Conservation (phyloP, 2,329 filamentous ascomycete species). For the Aphanocladium album region DNA sequence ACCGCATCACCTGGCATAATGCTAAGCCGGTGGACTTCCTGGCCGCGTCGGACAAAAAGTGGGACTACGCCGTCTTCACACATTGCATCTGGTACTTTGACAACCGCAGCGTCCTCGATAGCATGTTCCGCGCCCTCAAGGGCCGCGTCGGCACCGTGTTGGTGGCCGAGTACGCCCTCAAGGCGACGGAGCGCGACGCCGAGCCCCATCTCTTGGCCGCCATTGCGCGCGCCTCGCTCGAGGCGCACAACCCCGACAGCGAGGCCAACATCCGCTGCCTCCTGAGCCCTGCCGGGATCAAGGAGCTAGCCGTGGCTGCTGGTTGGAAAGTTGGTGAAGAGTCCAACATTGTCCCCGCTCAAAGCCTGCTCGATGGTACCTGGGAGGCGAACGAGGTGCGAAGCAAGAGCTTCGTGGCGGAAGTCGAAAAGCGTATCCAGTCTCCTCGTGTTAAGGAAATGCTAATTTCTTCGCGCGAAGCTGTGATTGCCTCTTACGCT, state of each 20-base stretch:
- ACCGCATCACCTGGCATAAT: conserved; percentile 39
- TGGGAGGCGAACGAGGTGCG: conserved; percentile 40
- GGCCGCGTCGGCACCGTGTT: conserved; percentile 18
- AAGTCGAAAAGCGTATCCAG: conserved; percentile 25
- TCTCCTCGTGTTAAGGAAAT: conserved; percentile 25
- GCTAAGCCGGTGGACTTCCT: conserved; percentile 33
- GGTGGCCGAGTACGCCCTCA: conserved; percentile 26
- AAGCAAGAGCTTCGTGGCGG: conserved; percentile 25
- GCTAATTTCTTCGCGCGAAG: conserved; percentile 27
- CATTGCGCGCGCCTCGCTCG: conserved; percentile 38
- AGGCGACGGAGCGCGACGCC: conserved; percentile 32
- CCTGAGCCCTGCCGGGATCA: conserved; percentile 37
- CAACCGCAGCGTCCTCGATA: conserved; percentile 24
- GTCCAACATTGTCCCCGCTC: conserved; percentile 28
- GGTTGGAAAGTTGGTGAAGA: conserved; percentile 36
- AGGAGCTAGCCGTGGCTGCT: conserved; percentile 26
- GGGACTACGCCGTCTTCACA: conserved; percentile 42
- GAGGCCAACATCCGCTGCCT: conserved; percentile 43
- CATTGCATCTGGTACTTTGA: conserved; percentile 53
- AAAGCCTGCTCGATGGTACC: conserved; percentile 38
- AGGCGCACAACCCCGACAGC: conserved; percentile 34
- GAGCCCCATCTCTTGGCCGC: conserved; percentile 48
- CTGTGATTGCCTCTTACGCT: conserved; percentile 25
- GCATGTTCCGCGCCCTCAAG: conserved; percentile 19
- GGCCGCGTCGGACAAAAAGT: conserved; percentile 22